Evolutionary conservation across 2,329 filamentous ascomycete species (phyloP).

Genomic region (Fusarium denticulatum): DNA sequence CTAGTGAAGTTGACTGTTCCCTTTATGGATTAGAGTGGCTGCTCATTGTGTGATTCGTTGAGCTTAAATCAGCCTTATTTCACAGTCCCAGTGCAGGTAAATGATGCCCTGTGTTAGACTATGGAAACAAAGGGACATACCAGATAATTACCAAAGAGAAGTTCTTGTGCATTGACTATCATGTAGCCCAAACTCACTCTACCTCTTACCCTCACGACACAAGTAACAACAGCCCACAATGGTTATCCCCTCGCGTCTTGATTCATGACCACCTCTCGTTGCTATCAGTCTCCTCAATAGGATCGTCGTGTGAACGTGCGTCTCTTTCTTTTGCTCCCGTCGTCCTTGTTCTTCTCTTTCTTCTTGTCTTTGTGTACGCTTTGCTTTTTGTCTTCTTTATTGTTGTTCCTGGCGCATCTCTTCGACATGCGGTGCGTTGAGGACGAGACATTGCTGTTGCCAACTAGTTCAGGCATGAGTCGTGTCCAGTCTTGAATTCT

Average conservation of each 20-base stretch:
- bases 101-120: neutral
- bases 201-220: neutral
- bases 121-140: neutral
- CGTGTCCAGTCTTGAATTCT: slow-evolving; percentile 27
- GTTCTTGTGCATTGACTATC: neutral
- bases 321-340: neutral
- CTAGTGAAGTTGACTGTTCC: neutral
- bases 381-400: neutral
- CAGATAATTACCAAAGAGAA: neutral
- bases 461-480: slow-evolving; percentile 17
- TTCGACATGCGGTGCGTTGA: neutral
- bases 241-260: neutral
- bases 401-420: neutral
- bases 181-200: neutral
- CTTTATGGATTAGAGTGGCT: neutral
- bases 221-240: neutral
- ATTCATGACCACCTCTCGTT: neutral
- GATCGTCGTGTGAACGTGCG: neutral
- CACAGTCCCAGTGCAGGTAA: neutral
- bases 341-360: neutral
- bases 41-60: slow-evolving; percentile 1
- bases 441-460: neutral
- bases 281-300: neutral
- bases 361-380: neutral
- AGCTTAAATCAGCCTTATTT: slow-evolving; percentile 22